phyloP scores from a whole-genome alignment of 2,329 filamentous ascomycete genomes.

The Verticillium nubilum region DNA sequence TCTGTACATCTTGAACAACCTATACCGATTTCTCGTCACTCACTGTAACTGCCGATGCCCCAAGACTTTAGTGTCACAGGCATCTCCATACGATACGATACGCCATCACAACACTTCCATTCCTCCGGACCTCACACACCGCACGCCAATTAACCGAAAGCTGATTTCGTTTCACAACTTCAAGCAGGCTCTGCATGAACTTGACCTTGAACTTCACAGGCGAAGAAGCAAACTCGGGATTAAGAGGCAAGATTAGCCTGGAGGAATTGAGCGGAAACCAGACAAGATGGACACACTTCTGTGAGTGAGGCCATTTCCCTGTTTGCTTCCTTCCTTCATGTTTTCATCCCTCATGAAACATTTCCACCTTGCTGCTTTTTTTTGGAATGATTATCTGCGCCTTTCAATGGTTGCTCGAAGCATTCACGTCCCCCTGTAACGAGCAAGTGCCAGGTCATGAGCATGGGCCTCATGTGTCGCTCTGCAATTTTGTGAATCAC shows the following conservation, averaged over 20 bases:
- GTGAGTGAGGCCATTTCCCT: conserved; percentile 15
- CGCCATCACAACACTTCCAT: neutral
- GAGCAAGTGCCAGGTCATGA: neutral
- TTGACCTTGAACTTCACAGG: neutral
- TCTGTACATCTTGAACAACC: neutral
- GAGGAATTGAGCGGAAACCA: neutral
- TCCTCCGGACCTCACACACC: neutral
- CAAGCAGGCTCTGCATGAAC: neutral
- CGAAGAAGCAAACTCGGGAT: neutral
- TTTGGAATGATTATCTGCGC: neutral
- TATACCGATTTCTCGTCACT: neutral
- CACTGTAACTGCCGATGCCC: neutral
- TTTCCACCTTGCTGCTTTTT: neutral
- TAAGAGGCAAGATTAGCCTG: neutral
- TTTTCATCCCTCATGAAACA: neutral
- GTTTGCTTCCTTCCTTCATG: neutral
- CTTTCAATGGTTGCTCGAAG: neutral
- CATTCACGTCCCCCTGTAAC: neutral
- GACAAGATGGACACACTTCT: conserved; percentile 24
- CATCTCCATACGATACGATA: neutral
- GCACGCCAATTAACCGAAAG: neutral
- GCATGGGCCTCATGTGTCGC: neutral
- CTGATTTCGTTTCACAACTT: neutral
- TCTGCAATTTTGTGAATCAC: neutral
- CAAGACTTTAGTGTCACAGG: neutral